phyloP scores from a whole-genome alignment of 768 basidiomycete species.

The Kwoniella dejecticola region DNA sequence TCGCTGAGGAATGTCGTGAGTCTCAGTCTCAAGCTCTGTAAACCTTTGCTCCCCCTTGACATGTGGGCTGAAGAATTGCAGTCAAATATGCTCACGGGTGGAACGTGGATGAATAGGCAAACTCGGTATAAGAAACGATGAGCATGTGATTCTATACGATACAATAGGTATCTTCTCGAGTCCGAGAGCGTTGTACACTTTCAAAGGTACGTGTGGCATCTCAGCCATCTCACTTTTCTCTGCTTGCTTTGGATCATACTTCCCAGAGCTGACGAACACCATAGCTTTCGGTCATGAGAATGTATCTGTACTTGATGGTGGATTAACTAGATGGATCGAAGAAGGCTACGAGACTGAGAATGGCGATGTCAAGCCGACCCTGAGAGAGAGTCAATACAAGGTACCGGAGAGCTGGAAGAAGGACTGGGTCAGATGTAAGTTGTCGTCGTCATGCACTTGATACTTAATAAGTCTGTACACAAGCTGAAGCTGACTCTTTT shows the following conservation, averaged over 20 bases:
- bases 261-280: neutral
- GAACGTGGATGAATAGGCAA: too few species aligned
- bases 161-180: conserved; percentile 86
- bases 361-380: conserved; percentile 27
- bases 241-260: neutral
- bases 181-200: conserved; percentile 91
- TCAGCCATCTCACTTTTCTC: too few species aligned
- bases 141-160: conserved; percentile 90
- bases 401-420: conserved; percentile 17
- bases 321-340: conserved; percentile 76
- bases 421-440: conserved; percentile 39
- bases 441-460: neutral
- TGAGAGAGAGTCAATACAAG: conserved; percentile 26
- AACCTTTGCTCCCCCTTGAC: too few species aligned
- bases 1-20: conserved; percentile 80
- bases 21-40: conserved; percentile 22
- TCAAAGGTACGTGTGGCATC: conserved; percentile 60
- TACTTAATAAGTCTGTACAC: too few species aligned
- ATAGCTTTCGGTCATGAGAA: conserved; percentile 78
- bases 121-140: conserved; percentile 70
- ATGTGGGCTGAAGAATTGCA: too few species aligned
- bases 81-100: too few species aligned
- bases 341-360: conserved; percentile 59
- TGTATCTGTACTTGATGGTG: conserved; percentile 89
- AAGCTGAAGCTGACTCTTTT: too few species aligned